Evolutionary conservation across 2,329 filamentous ascomycete species (phyloP), one percentile per base, ranked within the genome.

Genomic region (Penicillium janthinellum): DNA sequence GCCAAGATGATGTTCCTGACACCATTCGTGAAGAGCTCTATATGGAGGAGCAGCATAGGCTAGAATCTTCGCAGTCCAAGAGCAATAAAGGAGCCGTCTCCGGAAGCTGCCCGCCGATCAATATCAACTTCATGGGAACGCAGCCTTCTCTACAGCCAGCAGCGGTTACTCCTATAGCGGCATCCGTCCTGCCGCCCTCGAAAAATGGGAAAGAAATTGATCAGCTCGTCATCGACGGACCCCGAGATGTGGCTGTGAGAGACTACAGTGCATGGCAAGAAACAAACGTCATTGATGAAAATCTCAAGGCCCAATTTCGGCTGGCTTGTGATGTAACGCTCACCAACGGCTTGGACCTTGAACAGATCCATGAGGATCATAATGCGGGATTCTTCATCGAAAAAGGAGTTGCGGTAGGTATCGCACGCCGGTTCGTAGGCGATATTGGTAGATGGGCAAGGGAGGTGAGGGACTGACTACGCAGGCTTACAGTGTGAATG

Each of bases 281-380:
- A 54, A n/a, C 54, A n/a, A 58, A 59, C 50, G 37, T 64, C 17
- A 6, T 17, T 37, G 47, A 59, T 42, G 55, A 58, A 1, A 47
- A 37, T 49, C 57, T 61, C 4, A 64, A 64, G 39, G 62, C 54
- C 15, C 25, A 59, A 37, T 63, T 63, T 52, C 54, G 57, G 14
- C 31, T 55, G 34, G 64, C 53, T 12, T 59, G 49, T 28, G 53
- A 61, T 58, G 42, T 63, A 25, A 51, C 54, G 47, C 55, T 66
- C 1, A 50, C 54, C 8, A 57, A 64, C 47, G 35, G 59, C 47
- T 49, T 62, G 1, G 62, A 62, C 51, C 57, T 60, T 54, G 11
- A 59, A 49, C 49, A 51, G 38, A 59, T 62, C n/a, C 17, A 64
- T 41, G 8, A 62, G 34, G 62, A 62, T 50, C 51, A 60, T 28